Percentiles rank a stretch among this genome's conserved stretches.
Evolutionary conservation across 2,329 filamentous ascomycete species (phyloP).

Genomic region (Aspergillus fijiensis): DNA sequence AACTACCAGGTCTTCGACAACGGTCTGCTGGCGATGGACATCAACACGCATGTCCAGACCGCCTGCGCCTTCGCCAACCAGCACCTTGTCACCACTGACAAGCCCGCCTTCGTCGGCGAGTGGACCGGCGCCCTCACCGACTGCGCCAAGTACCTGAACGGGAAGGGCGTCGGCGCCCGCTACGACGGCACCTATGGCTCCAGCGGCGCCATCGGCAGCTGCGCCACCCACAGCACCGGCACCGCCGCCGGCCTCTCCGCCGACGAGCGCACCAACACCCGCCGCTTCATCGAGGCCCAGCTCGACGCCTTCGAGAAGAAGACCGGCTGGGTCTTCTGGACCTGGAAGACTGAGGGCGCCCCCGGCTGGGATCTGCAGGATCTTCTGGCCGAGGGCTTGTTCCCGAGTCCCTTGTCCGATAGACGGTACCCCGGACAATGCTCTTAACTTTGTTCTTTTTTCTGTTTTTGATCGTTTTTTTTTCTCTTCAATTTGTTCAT

Average conservation of each 20-base stretch:
- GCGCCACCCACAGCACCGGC: slow-evolving; percentile 49
- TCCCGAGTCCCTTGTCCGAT: slow-evolving; percentile 45
- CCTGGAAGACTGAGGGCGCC: slow-evolving; percentile 51
- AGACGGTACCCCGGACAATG: slow-evolving; percentile 38
- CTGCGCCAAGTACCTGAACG: slow-evolving; percentile 55
- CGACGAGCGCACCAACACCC: slow-evolving; percentile 38
- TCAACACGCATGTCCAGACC: slow-evolving; percentile 54
- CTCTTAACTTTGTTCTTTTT: background rate
- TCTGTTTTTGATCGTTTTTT: background rate
- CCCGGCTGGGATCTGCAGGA: slow-evolving; percentile 51
- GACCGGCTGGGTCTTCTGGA: slow-evolving; percentile 51
- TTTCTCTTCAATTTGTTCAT: background rate
- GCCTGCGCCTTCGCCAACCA: slow-evolving; percentile 56
- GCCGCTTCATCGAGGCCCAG: slow-evolving; percentile 49
- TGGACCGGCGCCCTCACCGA: slow-evolving; percentile 68
- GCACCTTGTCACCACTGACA: slow-evolving; percentile 56
- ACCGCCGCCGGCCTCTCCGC: slow-evolving; percentile 44
- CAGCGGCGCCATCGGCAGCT: slow-evolving; percentile 54
- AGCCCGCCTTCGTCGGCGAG: slow-evolving; percentile 68
- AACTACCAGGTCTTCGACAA: slow-evolving; percentile 66
- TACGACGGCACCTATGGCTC: slow-evolving; percentile 56
- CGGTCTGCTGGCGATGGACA: slow-evolving; percentile 50
- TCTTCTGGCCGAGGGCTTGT: slow-evolving; percentile 46
- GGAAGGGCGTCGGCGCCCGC: slow-evolving; percentile 59
- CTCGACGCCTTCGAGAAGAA: slow-evolving; percentile 46